Conservation (phyloP, 805 yeast species). For the Nakazawaea siamensis region DNA sequence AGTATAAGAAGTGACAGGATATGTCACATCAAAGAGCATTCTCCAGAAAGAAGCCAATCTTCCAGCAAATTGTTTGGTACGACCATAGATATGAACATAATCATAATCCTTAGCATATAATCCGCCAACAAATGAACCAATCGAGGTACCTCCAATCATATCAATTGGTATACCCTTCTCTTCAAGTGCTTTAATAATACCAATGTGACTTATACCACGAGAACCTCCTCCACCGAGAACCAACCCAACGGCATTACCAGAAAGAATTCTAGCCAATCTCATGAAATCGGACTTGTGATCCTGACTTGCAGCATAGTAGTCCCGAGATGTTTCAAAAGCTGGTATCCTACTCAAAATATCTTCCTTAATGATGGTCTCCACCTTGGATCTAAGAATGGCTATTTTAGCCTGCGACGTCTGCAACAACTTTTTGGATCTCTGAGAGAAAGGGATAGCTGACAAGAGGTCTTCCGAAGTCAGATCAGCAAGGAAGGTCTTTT, state of each 20-base stretch:
- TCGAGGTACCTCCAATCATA: constrained; percentile 91
- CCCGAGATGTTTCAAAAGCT: background rate
- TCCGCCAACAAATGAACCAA: constrained; percentile 95
- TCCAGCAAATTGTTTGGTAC: constrained; percentile 79
- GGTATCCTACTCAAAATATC: constrained; percentile 17
- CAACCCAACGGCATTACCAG: constrained; percentile 90
- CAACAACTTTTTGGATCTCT: constrained; percentile 5
- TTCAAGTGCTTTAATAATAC: constrained; percentile 84
- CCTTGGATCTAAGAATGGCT: constrained; percentile 9
- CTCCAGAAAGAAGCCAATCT: constrained; percentile 85
- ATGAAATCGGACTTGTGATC: constrained; percentile 79
- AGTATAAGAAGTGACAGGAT: constrained; percentile 89
- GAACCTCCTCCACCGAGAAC: constrained; percentile 99
- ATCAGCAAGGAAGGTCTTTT: background rate
- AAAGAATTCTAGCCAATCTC: constrained; percentile 79
- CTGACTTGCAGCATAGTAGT: constrained; percentile 10
- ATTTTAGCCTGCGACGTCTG: constrained; percentile 10
- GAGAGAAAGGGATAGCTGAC: constrained; percentile 2
- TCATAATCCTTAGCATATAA: constrained; percentile 89
- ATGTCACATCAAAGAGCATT: constrained; percentile 72
- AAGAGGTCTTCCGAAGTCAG: constrained; percentile 5
- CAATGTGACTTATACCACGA: constrained; percentile 86
- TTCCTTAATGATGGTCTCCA: constrained; percentile 15
- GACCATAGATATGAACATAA: constrained; percentile 82
- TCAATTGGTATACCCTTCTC: constrained; percentile 92